Percentiles rank a stretch among this genome's conserved stretches.
Conservation (phyloP, 2,329 filamentous ascomycete genomes). For the Diaporthe sp. region DNA sequence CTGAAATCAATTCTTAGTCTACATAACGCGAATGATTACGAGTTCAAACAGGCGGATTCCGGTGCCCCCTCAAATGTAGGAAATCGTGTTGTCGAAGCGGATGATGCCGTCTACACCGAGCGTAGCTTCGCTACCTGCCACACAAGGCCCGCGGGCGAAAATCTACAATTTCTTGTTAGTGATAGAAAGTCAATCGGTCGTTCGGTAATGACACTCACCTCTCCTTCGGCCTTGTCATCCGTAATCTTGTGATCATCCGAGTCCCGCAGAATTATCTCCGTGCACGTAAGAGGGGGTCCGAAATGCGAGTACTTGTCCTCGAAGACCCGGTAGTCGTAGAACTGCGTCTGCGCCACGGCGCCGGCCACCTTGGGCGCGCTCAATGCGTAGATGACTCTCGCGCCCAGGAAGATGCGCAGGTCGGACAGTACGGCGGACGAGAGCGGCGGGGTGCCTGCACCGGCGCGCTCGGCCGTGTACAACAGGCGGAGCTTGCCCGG, state of each 20-base stretch:
- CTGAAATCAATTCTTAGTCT: conserved; percentile 13
- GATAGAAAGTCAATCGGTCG: not conserved
- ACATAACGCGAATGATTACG: not conserved
- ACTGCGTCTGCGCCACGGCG: conserved; percentile 86
- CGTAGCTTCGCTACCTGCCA: conserved; percentile 75
- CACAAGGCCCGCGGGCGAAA: conserved; percentile 79
- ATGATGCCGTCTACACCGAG: conserved; percentile 77
- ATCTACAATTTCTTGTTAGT: conserved; percentile 63
- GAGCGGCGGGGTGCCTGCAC: conserved; percentile 73
- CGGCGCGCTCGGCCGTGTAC: conserved; percentile 81
- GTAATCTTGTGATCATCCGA: conserved; percentile 72
- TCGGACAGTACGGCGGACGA: conserved; percentile 81
- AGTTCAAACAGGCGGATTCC: not conserved
- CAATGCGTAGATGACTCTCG: conserved; percentile 87
- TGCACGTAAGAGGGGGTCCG: conserved; percentile 82
- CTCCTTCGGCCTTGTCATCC: conserved; percentile 72
- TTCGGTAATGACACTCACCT: conserved; percentile 64
- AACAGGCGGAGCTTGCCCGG: conserved; percentile 85
- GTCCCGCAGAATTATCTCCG: conserved; percentile 83
- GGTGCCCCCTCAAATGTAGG: conserved; percentile 59
- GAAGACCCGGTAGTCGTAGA: conserved; percentile 85
- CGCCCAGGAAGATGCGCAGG: conserved; percentile 83
- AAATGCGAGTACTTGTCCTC: conserved; percentile 74
- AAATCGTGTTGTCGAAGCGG: conserved; percentile 80
- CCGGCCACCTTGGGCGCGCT: conserved; percentile 88